These are phyloP conservation scores for Orbilia brochopaga DNA, from an alignment of 2,329 filamentous ascomycete species.

Conservation along the genomic window DNA sequence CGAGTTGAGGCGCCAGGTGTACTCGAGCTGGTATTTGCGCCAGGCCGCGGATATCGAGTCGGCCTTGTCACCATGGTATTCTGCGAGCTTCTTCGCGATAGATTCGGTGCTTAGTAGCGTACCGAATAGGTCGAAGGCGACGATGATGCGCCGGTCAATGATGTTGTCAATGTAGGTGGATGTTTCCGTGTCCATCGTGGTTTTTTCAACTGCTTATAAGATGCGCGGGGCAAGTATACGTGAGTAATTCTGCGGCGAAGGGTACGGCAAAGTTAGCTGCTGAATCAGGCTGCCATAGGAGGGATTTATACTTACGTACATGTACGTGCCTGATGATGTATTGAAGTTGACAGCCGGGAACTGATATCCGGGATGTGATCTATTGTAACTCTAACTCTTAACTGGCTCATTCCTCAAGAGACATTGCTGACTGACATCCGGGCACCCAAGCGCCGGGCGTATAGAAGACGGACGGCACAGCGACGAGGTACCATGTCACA, in stretches of 20 bases:
- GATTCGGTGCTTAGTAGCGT: slow-evolving; percentile 75
- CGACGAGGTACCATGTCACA: neutral
- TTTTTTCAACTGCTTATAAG: neutral
- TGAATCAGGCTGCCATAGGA: neutral
- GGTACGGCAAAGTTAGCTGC: neutral
- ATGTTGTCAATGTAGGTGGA: slow-evolving; percentile 38
- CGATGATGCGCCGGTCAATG: slow-evolving; percentile 56
- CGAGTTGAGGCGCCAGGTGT: slow-evolving; percentile 76
- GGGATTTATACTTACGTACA: too few relatives aligned
- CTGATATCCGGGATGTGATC: too few relatives aligned
- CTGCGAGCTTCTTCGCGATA: slow-evolving; percentile 66
- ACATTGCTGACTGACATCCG: too few relatives aligned
- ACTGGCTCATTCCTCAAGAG: too few relatives aligned
- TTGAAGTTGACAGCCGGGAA: too few relatives aligned
- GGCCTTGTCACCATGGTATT: slow-evolving; percentile 63
- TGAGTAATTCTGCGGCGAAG: neutral
- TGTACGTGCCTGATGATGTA: too few relatives aligned
- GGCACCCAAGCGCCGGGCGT: too few relatives aligned
- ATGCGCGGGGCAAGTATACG: neutral
- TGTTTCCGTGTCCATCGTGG: slow-evolving; percentile 34
- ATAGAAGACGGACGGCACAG: neutral
- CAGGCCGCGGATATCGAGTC: slow-evolving; percentile 67
- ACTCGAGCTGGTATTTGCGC: slow-evolving; percentile 75
- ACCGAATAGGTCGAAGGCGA: slow-evolving; percentile 78
- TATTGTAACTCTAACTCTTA: too few relatives aligned